Evolutionary conservation across 345 rosid genomes (phyloP).

Genomic region (Clarkia xantiana): DNA sequence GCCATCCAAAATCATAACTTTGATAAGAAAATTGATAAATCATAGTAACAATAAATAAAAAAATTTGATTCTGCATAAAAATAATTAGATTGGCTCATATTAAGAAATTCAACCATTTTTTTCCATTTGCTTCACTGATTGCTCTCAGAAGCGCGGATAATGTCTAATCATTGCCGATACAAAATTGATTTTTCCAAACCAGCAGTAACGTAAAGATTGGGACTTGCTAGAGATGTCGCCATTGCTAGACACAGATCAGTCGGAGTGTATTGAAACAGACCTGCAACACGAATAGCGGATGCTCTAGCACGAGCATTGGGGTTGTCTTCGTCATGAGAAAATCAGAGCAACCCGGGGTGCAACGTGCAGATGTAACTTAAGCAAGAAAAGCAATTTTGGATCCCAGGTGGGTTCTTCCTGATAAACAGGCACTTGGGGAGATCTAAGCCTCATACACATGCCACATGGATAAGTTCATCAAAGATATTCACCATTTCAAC

Average conservation of each 20-base stretch:
- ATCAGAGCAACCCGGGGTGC: slow-evolving; percentile 52
- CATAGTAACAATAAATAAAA: no score
- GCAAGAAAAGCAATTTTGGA: no score
- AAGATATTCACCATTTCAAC: no score
- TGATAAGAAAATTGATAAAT: background rate
- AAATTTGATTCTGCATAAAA: background rate
- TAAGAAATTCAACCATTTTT: no score
- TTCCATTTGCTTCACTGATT: no score
- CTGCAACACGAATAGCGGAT: no score
- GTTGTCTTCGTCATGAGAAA: slow-evolving; percentile 27
- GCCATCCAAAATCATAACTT: slow-evolving; percentile 7
- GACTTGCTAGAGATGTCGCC: slow-evolving; percentile 22
- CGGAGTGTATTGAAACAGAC: slow-evolving; percentile 13
- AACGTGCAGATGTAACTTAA: slow-evolving; percentile 9
- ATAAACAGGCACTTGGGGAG: no score
- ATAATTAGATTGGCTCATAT: slow-evolving; percentile 15
- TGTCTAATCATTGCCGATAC: slow-evolving; percentile 38
- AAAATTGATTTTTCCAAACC: slow-evolving; percentile 5
- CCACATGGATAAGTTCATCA: no score
- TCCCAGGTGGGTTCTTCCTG: no score
- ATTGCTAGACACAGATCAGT: slow-evolving; percentile 46
- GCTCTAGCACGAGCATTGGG: no score
- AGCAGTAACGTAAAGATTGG: no score
- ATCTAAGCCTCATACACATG: no score
- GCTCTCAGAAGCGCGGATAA: slow-evolving; percentile 42